Percentiles rank a stretch among this genome's conserved stretches.
Conservation (phyloP, 2,329 filamentous ascomycete species). For the Blumeriella jaapii region DNA sequence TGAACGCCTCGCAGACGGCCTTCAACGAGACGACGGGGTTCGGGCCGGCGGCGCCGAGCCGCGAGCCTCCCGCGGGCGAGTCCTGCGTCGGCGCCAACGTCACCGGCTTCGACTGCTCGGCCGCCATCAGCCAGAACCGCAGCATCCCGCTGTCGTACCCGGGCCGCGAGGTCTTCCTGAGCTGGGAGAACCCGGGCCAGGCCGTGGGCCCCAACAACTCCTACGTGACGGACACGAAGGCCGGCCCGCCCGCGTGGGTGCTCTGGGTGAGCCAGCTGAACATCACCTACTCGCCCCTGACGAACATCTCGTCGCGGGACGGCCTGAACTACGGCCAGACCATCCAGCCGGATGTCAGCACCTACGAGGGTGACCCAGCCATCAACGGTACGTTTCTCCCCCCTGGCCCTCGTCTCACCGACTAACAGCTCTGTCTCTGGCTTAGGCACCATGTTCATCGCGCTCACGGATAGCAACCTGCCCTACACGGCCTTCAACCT, state of each 20-base stretch:
- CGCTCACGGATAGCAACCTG: conserved; percentile 56
- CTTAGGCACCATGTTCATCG: conserved; percentile 60
- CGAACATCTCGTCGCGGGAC: conserved; percentile 34
- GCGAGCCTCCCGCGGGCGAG: conserved; percentile 29
- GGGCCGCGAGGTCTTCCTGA: conserved; percentile 57
- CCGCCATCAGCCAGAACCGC: conserved; percentile 57
- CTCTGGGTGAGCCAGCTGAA: conserved; percentile 71
- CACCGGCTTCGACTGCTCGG: conserved; percentile 44
- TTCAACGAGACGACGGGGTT: conserved; percentile 53
- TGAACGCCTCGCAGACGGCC: conserved; percentile 48
- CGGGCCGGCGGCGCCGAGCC: conserved; percentile 29
- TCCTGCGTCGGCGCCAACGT: conserved; percentile 48
- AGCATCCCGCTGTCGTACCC: conserved; percentile 62
- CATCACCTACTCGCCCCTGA: conserved; percentile 55
- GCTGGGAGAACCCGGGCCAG: conserved; percentile 61
- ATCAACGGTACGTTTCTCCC: conserved; percentile 40
- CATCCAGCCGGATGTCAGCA: conserved; percentile 58
- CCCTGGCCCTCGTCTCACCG: neutral
- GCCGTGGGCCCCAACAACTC: conserved; percentile 70
- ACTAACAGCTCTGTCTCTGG: too few species aligned
- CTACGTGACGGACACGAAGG: conserved; percentile 56
- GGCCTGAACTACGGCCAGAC: conserved; percentile 34
- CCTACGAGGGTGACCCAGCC: conserved; percentile 38
- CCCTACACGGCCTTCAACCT: conserved; percentile 69
- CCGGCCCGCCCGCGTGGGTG: conserved; percentile 51